These are phyloP conservation scores for Ilex aquifolium DNA, from an alignment of 257 asterid species.

Conservation along the genomic window DNA sequence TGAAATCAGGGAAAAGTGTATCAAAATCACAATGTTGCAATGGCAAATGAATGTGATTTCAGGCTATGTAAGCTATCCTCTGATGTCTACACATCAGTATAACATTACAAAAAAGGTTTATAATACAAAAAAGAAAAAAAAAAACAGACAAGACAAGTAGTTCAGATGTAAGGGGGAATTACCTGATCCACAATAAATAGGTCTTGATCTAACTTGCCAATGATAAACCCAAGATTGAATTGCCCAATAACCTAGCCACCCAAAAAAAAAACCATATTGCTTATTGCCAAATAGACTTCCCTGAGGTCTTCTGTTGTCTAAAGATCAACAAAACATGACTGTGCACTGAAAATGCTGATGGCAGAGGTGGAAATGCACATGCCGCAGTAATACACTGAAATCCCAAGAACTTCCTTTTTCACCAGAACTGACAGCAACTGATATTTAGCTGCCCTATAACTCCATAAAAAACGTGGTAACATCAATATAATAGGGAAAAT, in stretches of 20 bases:
- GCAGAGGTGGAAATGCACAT: neutral
- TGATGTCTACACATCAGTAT: too few relatives aligned
- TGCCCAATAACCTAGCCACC: slow-evolving; percentile 83
- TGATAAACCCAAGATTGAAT: slow-evolving; percentile 93
- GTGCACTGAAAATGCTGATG: neutral
- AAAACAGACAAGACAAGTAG: neutral
- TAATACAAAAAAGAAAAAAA: neutral
- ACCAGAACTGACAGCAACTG: too few relatives aligned
- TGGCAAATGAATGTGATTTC: too few relatives aligned
- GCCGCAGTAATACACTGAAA: too few relatives aligned
- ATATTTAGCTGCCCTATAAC: too few relatives aligned
- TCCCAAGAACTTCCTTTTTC: neutral
- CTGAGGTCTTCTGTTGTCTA: too few relatives aligned
- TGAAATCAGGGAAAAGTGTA: slow-evolving; percentile 27
- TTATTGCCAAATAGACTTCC: neutral
- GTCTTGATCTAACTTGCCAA: slow-evolving; percentile 80
- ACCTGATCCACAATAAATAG: slow-evolving; percentile 99
- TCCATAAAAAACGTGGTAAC: too few relatives aligned
- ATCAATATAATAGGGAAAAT: too few relatives aligned
- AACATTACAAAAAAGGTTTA: too few relatives aligned
- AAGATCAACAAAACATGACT: too few relatives aligned
- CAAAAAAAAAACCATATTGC: neutral
- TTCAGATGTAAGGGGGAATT: slow-evolving; percentile 19
- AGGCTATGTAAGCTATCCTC: too few relatives aligned
- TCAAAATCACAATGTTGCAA: neutral